Evolutionary conservation across 129 eudicot genomes (phyloP).

Genomic region (Ambrosia artemisiifolia): DNA sequence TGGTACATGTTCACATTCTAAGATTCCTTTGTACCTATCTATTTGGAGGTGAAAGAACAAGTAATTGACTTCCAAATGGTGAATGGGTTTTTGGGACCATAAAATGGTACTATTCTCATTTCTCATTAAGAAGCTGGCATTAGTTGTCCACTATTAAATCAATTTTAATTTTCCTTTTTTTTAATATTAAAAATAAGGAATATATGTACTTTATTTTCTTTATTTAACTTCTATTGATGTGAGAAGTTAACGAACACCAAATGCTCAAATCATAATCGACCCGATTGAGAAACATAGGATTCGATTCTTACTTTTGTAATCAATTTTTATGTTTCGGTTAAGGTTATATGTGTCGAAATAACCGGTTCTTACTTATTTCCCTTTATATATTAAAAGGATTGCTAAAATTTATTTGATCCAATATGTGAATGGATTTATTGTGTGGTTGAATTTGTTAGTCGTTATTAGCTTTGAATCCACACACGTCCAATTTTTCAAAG

Average conservation of each 20-base stretch:
- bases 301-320: too few species aligned
- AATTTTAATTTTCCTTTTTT: background rate
- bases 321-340: too few species aligned
- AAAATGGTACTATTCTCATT: slow-evolving; percentile 28
- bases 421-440: too few species aligned
- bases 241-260: background rate
- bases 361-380: too few species aligned
- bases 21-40: slow-evolving; percentile 33
- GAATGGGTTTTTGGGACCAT: slow-evolving; percentile 42
- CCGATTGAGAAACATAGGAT: too few species aligned
- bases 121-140: slow-evolving; percentile 29
- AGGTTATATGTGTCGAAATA: too few species aligned
- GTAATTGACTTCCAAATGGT: slow-evolving; percentile 29
- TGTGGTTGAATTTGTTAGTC: too few species aligned
- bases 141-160: slow-evolving; percentile 28
- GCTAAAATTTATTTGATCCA: too few species aligned
- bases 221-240: background rate
- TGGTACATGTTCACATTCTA: slow-evolving; percentile 25
- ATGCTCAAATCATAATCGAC: background rate
- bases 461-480: too few species aligned
- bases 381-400: too few species aligned
- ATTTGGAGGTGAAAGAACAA: slow-evolving; percentile 29
- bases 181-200: background rate
- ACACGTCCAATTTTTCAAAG: too few species aligned
- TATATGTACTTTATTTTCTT: background rate